Conservation (phyloP, 306 rosid species). For the Vachellia pachyceras region DNA sequence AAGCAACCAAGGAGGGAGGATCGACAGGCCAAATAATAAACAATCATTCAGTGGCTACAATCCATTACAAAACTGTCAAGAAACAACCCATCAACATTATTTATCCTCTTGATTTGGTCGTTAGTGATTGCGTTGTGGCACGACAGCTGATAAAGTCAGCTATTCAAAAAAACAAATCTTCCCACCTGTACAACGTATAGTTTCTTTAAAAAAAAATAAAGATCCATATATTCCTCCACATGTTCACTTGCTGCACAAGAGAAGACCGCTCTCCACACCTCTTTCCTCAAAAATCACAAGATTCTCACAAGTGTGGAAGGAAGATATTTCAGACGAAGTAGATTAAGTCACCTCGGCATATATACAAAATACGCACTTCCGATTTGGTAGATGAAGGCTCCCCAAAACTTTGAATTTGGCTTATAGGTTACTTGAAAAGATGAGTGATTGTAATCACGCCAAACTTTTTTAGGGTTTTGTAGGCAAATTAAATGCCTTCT, state of each 20-base stretch:
- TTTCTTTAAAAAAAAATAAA: background rate
- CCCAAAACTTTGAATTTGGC: background rate
- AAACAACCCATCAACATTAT: background rate
- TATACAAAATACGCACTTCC: constrained; percentile 3
- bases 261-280: constrained; percentile 13
- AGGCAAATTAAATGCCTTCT: constrained; percentile 85
- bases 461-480: constrained; percentile 57
- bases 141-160: constrained; percentile 18
- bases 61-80: constrained; percentile 5
- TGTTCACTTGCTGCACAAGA: constrained; percentile 12
- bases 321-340: constrained; percentile 25
- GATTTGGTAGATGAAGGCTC: background rate
- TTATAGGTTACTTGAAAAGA: constrained; percentile 31
- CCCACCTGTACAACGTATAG: constrained; percentile 44
- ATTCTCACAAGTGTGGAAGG: constrained; percentile 11
- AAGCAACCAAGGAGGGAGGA: background rate
- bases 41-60: background rate
- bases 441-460: background rate
- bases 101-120: background rate
- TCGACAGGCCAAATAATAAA: background rate
- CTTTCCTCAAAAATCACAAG: constrained; percentile 10
- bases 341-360: constrained; percentile 2
- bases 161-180: constrained; percentile 4
- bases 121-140: constrained; percentile 20
- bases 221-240: background rate